Evolutionary conservation across 2,329 filamentous ascomycete species (phyloP).

Genomic region (Sporothrix schenckii): DNA sequence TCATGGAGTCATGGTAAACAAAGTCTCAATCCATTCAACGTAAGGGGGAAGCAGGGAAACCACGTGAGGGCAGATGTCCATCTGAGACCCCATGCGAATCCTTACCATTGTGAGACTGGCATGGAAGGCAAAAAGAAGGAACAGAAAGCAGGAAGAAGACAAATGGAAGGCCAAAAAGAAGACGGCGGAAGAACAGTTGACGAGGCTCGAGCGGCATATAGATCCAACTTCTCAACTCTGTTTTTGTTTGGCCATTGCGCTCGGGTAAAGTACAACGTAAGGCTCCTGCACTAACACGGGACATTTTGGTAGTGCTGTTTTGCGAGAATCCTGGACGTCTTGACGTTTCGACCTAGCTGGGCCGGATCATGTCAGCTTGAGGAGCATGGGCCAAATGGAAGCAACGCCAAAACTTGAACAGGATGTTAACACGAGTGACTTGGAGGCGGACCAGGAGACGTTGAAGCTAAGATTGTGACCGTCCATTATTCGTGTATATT

Average conservation of each 20-base stretch:
- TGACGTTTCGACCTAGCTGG: neutral
- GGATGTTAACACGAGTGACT: neutral
- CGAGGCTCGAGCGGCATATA: conserved; percentile 5
- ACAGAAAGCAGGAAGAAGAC: neutral
- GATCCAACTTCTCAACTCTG: too few relatives aligned
- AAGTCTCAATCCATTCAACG: too few relatives aligned
- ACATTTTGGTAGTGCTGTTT: neutral
- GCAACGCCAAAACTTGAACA: neutral
- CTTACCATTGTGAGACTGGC: conserved; percentile 14
- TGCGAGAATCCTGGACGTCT: neutral
- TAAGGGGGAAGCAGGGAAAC: neutral
- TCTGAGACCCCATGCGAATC: neutral
- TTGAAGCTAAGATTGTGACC: conserved; percentile 3
- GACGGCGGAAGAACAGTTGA: neutral
- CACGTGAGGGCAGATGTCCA: neutral
- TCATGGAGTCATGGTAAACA: too few relatives aligned
- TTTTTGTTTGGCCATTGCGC: neutral
- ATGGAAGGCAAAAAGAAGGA: conserved; percentile 17
- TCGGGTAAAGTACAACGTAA: neutral
- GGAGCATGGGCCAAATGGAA: neutral
- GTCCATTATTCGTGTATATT: conserved; percentile 8
- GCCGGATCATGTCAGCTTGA: neutral
- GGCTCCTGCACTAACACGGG: neutral
- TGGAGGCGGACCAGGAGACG: neutral
- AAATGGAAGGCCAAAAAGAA: neutral